A percentile compares a stretch with the other conserved stretches of the same genome.
Evolutionary conservation across 2,329 filamentous ascomycete species (phyloP).

Genomic region (Phoma sp.): DNA sequence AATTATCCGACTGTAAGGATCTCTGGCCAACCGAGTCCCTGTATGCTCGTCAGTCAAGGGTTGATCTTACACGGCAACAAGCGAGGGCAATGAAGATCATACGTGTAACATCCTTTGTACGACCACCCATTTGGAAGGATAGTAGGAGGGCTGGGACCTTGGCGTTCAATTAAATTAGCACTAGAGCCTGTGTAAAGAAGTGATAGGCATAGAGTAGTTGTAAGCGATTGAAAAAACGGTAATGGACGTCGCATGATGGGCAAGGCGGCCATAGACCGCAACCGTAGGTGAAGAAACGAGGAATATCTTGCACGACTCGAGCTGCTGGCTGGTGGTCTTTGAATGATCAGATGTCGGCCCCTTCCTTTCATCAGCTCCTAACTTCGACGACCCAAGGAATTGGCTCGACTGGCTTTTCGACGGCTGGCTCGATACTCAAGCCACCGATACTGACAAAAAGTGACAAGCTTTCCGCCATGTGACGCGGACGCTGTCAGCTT

Average conservation of each 20-base stretch:
- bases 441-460: background rate
- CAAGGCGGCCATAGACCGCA: background rate
- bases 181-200: background rate
- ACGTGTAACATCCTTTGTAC: constrained; percentile 41
- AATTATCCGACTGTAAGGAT: constrained; percentile 20
- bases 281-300: background rate
- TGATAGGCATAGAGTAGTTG: constrained; percentile 10
- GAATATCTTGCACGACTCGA: background rate
- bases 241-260: constrained; percentile 14
- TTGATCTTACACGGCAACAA: background rate
- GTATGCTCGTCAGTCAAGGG: constrained; percentile 3
- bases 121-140: constrained; percentile 24
- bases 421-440: background rate
- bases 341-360: background rate
- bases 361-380: background rate
- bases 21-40: constrained; percentile 23
- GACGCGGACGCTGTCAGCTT: constrained; percentile 1
- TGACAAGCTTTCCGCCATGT: background rate
- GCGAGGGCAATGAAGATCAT: constrained; percentile 11
- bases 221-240: background rate
- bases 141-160: constrained; percentile 5
- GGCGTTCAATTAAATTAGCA: constrained; percentile 10
- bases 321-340: constrained; percentile 5
- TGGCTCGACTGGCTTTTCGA: background rate
- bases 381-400: background rate